Evolutionary conservation across 805 yeast species (phyloP).

Genomic region (Hanseniaspora osmophila): DNA sequence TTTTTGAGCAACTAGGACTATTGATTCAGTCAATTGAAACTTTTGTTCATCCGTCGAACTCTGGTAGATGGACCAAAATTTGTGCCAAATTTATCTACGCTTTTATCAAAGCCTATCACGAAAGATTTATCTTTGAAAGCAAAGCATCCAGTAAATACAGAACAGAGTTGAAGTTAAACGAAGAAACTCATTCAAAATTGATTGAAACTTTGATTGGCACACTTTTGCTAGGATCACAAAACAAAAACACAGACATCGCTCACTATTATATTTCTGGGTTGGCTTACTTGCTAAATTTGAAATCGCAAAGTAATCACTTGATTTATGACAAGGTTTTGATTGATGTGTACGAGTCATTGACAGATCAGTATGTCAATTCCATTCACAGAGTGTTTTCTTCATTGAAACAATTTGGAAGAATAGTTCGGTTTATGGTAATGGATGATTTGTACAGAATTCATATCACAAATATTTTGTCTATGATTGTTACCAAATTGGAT

Average conservation of each 20-base stretch:
- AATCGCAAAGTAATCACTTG: conserved; percentile 28
- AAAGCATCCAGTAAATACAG: conserved; percentile 18
- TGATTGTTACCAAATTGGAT: conserved; percentile 72
- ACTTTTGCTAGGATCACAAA: conserved; percentile 59
- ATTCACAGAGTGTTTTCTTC: conserved; percentile 72
- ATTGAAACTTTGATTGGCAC: conserved; percentile 34
- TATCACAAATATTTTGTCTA: conserved; percentile 53
- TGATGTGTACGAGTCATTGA: conserved; percentile 67
- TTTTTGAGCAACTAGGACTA: conserved; percentile 37
- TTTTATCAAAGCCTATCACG: conserved; percentile 45
- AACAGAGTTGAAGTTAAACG: conserved; percentile 18
- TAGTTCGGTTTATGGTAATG: conserved; percentile 52
- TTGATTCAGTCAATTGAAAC: conserved; percentile 62
- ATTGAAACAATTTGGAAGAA: conserved; percentile 47
- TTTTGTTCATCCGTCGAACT: conserved; percentile 81
- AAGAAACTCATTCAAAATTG: conserved; percentile 22
- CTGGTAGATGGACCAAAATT: conserved; percentile 74
- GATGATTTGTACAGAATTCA: conserved; percentile 62
- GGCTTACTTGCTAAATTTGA: conserved; percentile 48
- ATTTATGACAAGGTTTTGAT: conserved; percentile 41
- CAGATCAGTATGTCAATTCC: conserved; percentile 48
- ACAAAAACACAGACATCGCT: conserved; percentile 45
- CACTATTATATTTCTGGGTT: conserved; percentile 46
- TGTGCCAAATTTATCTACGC: conserved; percentile 53
- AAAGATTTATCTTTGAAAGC: conserved; percentile 38